Evolutionary conservation across 768 basidiomycete species (phyloP), one percentile per base, ranked within the genome.

Genomic region (Lyophyllum shimeji): DNA sequence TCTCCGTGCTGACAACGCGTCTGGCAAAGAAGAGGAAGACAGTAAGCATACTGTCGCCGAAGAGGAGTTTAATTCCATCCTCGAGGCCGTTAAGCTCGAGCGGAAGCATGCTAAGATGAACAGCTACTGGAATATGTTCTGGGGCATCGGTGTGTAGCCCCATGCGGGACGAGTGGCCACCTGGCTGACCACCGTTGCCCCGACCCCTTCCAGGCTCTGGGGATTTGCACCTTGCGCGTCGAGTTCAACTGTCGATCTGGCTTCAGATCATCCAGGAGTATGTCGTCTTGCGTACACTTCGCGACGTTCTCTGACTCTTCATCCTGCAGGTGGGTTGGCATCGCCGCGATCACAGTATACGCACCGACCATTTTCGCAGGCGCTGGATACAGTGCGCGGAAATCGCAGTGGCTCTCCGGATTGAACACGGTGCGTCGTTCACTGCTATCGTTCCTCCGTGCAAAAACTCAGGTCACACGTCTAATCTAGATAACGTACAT

Each of bases 341-440:
- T 78, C 33, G 75, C 76, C 29, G 76, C 76, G 5, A 75, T 78
- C 50, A 78, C 76, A 5, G 76, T 77, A 1, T 78, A 78, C 46
- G 76, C 76, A 6, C 75, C 76, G 1, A 76, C 74, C 8, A 76
- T 78, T 54, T 77, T 78, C 59, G 70, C 76, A 7, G 69, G 69
- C 57, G 76, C 76, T 20, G 76, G 76, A 13, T 78, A 77, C 53
- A 69, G 66, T 34, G 63, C 76, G 17, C 65, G 76, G 50, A 78
- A 78, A 58, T 65, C 74, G 0, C 74, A 77, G 46, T 76, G 76
- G 76, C 65, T 78, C 15, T 75, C 75, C 12, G 76, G 76, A 3
- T 60, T 78, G n/a, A 76, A 78, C 60, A 72, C 74, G 53, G 76
- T 75, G 62, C 23, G 67, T 5, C 9, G 52, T 34, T 17, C 34